Evolutionary conservation across 345 rosid species (phyloP), one percentile per base, ranked within the genome.

Genomic region (Noccaea bulbosa): DNA sequence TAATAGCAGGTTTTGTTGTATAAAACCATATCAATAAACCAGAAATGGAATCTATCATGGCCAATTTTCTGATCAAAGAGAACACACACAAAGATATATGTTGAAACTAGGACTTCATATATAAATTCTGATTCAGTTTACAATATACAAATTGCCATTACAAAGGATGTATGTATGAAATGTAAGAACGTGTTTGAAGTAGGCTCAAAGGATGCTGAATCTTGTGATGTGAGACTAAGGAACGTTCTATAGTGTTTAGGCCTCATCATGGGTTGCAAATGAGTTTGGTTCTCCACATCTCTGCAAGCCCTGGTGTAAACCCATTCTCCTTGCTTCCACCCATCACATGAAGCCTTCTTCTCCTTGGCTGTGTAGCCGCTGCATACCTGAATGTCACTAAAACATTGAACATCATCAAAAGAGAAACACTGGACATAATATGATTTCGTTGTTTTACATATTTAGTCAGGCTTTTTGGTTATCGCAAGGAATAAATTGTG

Each of bases 271-370:
- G 32, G 71, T 79, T 70, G 78, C 91, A 62, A 49, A 76, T 86
- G 73, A 93, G 77, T 79, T 86, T 85, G 40, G 98, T 86, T 84
- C 98, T 89, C 96, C 96, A 91, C 90, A 86, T 79, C 32, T 93
- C 97, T 40, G 86, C 96, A 2, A 83, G 56, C 8, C 80, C 94
- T 34, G 97, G 97, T 59, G 94, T 91, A 80, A 86, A 81, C 35
- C 98, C 77, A 63, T 91, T 86, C 83, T 90, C 97, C 82, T 85
- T 85, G 84, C 97, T 93, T 48, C 98, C 98, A 77, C 94, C 98
- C 98, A 93, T 93, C 75, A 93, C 98, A 66, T 93, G 98, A 68
- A 93, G 96, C 78, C 98, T 86, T 40, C 98, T 97, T 83, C 87
- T 87, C 98, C 96, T 91, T 22, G 88, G 87, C 75, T 86, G 91